phyloP scores from a whole-genome alignment of 208 protist genomes.

The Tetramitus jugosus region DNA sequence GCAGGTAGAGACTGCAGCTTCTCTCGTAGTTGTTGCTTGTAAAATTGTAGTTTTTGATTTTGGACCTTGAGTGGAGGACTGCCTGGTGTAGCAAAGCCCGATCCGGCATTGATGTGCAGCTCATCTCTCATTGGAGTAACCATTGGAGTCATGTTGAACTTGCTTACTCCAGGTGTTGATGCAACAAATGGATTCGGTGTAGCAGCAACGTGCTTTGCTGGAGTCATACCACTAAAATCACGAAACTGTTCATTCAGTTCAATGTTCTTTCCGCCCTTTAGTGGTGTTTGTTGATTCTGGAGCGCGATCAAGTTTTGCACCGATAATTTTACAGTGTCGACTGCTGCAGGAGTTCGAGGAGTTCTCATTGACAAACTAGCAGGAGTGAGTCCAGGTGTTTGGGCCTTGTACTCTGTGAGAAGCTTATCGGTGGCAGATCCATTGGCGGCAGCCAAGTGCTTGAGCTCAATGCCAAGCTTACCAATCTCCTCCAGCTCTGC shows the following conservation, averaged over 20 bases:
- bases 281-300: constrained; percentile 49
- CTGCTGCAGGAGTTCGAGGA: background rate
- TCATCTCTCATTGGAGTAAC: background rate
- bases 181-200: background rate
- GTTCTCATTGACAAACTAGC: constrained; percentile 10
- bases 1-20: background rate
- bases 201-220: constrained; percentile 19
- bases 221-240: constrained; percentile 51
- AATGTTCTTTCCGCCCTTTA: constrained; percentile 59
- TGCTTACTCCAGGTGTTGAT: background rate
- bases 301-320: constrained; percentile 60
- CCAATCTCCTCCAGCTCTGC: constrained; percentile 28
- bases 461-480: background rate
- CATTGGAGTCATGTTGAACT: background rate
- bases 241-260: constrained; percentile 37
- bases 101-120: background rate
- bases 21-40: background rate
- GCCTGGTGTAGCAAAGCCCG: background rate
- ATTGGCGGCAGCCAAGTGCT: background rate
- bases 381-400: background rate
- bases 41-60: background rate
- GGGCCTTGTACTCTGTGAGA: constrained; percentile 14
- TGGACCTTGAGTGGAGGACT: background rate
- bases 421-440: background rate
- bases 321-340: constrained; percentile 49